Percentiles rank a stretch among this genome's conserved stretches.
phyloP scores from a whole-genome alignment of 2,329 filamentous ascomycete species.

The Stromatinia cepivora region DNA sequence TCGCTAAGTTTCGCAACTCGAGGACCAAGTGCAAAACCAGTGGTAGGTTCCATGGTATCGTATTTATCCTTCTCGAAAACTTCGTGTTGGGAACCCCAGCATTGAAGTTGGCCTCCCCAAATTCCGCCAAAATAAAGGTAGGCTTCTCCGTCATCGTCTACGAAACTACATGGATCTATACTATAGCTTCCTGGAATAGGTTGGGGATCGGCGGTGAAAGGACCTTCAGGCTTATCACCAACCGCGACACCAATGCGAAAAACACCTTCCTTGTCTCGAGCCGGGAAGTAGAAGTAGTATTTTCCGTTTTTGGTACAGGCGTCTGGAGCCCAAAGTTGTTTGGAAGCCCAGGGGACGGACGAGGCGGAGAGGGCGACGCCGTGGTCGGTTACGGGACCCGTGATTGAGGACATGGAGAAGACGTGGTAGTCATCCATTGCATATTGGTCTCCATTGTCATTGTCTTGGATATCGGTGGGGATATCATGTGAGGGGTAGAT shows the following conservation, averaged over 20 bases:
- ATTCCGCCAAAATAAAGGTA: constrained; percentile 78
- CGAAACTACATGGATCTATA: constrained; percentile 75
- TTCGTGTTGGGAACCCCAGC: constrained; percentile 52
- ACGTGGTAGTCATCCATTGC: constrained; percentile 86
- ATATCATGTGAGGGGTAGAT: constrained; percentile 81
- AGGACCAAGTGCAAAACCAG: constrained; percentile 61
- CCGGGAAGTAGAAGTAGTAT: constrained; percentile 78
- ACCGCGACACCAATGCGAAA: constrained; percentile 76
- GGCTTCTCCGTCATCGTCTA: constrained; percentile 67
- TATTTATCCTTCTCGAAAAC: constrained; percentile 57
- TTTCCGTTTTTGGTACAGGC: constrained; percentile 67
- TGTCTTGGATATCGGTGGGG: constrained; percentile 71
- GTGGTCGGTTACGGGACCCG: constrained; percentile 64
- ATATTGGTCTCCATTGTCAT: constrained; percentile 84
- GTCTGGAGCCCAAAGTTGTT: constrained; percentile 81
- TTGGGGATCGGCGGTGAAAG: constrained; percentile 64
- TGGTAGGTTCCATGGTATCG: constrained; percentile 60
- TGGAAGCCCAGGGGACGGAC: constrained; percentile 73
- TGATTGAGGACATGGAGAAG: constrained; percentile 57
- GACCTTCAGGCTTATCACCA: constrained; percentile 63
- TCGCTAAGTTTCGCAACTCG: constrained; percentile 63
- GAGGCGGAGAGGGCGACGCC: constrained; percentile 64
- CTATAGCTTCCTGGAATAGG: constrained; percentile 70
- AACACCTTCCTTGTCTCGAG: constrained; percentile 65
- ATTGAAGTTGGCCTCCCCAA: constrained; percentile 80